phyloP scores from a whole-genome alignment of 192 early-diverging fungal species.

The Gamsiella multidivaricata region DNA sequence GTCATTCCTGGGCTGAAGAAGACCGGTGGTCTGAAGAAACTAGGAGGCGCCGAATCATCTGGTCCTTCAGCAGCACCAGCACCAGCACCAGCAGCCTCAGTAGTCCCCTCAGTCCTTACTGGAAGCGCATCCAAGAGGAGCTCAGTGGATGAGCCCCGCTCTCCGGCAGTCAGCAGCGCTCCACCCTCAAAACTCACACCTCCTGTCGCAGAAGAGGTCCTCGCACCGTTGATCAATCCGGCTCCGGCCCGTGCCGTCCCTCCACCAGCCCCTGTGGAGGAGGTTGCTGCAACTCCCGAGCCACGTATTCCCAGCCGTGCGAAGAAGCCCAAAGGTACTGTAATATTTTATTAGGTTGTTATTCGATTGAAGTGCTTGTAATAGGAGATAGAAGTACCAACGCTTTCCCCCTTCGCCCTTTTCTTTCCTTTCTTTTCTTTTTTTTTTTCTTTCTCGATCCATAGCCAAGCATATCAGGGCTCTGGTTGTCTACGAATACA shows the following conservation, averaged over 20 bases:
- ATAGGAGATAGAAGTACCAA: too few relatives aligned
- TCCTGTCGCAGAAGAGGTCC: conserved; percentile 24
- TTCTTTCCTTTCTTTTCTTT: too few relatives aligned
- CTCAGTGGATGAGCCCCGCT: conserved; percentile 39
- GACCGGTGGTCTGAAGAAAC: conserved; percentile 48
- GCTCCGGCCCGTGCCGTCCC: conserved; percentile 19
- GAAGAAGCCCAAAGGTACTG: conserved; percentile 48
- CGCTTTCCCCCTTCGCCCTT: too few relatives aligned
- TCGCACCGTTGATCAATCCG: conserved; percentile 29
- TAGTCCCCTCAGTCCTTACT: not conserved
- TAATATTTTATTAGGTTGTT: not conserved
- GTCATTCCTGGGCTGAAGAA: conserved; percentile 76
- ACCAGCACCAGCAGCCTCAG: not conserved
- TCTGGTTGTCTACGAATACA: conserved; percentile 60
- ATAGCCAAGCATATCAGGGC: conserved; percentile 54
- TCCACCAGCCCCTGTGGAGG: not conserved
- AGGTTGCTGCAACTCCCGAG: conserved; percentile 9
- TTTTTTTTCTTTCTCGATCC: not conserved
- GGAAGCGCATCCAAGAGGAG: conserved; percentile 21
- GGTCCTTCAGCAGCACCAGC: not conserved
- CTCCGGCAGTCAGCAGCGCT: conserved; percentile 8
- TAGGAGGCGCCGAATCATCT: conserved; percentile 9
- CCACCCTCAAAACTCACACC: conserved; percentile 22
- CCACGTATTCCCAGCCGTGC: conserved; percentile 45
- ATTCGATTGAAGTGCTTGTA: too few relatives aligned